Percentiles rank a stretch among this genome's conserved stretches.
phyloP scores from a whole-genome alignment of 768 basidiomycete genomes.

The Lanmaoa rubissima region DNA sequence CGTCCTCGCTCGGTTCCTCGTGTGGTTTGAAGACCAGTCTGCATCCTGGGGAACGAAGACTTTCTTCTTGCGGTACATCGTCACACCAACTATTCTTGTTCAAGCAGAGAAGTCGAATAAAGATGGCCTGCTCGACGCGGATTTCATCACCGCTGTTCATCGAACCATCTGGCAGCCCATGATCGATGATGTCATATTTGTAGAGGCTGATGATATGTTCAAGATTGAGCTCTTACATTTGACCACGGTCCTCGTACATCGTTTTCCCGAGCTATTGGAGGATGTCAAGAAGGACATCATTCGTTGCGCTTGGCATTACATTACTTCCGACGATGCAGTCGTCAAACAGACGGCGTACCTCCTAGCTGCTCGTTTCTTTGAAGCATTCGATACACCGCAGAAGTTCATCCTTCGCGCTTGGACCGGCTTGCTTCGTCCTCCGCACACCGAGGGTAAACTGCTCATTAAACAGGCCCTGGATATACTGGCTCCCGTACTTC shows the following conservation, averaged over 20 bases:
- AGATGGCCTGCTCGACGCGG: conserved; percentile 64
- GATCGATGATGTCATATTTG: conserved; percentile 50
- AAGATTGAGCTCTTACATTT: conserved; percentile 89
- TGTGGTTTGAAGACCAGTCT: conserved; percentile 70
- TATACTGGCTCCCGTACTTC: conserved; percentile 80
- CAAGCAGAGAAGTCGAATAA: conserved; percentile 60
- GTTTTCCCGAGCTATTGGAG: conserved; percentile 75
- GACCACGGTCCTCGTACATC: conserved; percentile 84
- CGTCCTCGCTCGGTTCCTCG: conserved; percentile 78
- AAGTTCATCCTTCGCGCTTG: conserved; percentile 92
- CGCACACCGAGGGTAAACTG: conserved; percentile 71
- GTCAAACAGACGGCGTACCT: conserved; percentile 93
- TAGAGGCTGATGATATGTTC: conserved; percentile 75
- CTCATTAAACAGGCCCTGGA: conserved; percentile 85
- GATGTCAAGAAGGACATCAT: conserved; percentile 90
- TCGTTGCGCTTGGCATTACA: conserved; percentile 89
- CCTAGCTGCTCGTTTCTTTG: conserved; percentile 88
- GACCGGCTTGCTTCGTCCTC: conserved; percentile 83
- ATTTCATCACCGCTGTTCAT: conserved; percentile 69
- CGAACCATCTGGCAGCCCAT: conserved; percentile 81
- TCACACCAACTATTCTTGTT: conserved; percentile 84
- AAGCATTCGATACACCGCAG: conserved; percentile 80
- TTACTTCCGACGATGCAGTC: conserved; percentile 80
- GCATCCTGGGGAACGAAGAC: conserved; percentile 76
- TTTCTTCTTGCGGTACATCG: conserved; percentile 72